These are phyloP conservation scores for Mortierella sp. DNA, from an alignment of 371 early-diverging fungal genomes.

Conservation along the genomic window DNA sequence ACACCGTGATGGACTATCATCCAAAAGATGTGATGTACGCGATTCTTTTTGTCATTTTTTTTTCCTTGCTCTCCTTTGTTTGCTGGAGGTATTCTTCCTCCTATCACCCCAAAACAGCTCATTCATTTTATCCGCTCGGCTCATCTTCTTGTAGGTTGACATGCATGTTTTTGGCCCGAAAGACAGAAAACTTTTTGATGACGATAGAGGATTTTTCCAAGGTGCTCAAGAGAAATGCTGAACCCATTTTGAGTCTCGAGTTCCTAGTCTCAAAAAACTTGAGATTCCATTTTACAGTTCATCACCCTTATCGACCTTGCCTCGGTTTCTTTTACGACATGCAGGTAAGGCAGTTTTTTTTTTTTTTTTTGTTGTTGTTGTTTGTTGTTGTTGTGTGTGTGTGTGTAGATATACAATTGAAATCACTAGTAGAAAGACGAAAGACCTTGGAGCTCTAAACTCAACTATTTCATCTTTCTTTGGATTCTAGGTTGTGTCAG, in stretches of 20 bases:
- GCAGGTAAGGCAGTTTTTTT: constrained; percentile 60
- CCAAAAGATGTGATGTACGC: constrained; percentile 83
- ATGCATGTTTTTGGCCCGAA: constrained; percentile 88
- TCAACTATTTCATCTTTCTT: background rate
- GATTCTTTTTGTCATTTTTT: no score
- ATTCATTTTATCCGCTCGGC: no score
- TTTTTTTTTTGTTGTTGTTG: background rate
- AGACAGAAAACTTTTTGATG: constrained; percentile 83
- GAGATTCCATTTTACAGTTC: constrained; percentile 85
- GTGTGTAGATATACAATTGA: no score
- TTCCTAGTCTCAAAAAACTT: constrained; percentile 83
- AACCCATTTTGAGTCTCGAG: constrained; percentile 70
- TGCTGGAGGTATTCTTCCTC: background rate
- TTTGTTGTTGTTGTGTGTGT: background rate
- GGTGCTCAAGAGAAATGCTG: constrained; percentile 43
- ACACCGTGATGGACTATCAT: constrained; percentile 90
- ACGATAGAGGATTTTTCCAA: constrained; percentile 77
- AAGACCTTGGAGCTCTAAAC: background rate
- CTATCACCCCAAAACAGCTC: background rate
- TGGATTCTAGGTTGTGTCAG: constrained; percentile 52
- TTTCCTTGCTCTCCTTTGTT: background rate
- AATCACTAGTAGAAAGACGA: no score
- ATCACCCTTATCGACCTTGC: constrained; percentile 85
- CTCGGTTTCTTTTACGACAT: constrained; percentile 89
- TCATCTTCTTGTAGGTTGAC: constrained; percentile 65